Conservation (phyloP, 2,329 filamentous ascomycete genomes). For the Harringtonia lauricola region DNA sequence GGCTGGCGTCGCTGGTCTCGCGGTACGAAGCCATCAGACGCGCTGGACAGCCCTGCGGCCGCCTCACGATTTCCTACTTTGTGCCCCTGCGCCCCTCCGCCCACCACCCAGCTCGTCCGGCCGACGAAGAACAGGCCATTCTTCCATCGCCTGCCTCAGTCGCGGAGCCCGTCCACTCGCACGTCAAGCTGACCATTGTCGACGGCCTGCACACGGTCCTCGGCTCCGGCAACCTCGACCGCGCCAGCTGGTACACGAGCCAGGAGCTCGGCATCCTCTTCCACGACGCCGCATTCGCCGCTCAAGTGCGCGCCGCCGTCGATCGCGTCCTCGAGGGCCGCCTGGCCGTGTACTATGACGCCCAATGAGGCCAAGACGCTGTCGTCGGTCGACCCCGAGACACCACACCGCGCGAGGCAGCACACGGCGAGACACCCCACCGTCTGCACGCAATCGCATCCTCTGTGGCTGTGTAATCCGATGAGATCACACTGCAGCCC, state of each 20-base stretch:
- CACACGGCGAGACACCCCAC: too few relatives aligned
- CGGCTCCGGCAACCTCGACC: slow-evolving; percentile 75
- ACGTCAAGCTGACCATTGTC: slow-evolving; percentile 67
- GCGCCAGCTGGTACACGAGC: slow-evolving; percentile 78
- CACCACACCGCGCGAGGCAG: too few relatives aligned
- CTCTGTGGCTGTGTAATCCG: too few relatives aligned
- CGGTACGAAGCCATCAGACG: slow-evolving; percentile 30
- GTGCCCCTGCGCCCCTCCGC: slow-evolving; percentile 15
- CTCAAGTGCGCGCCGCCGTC: slow-evolving; percentile 18
- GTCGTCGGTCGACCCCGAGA: too few relatives aligned
- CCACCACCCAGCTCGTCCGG: background rate
- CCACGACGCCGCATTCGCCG: slow-evolving; percentile 23
- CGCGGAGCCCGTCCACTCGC: slow-evolving; percentile 60
- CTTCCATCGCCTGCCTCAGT: background rate
- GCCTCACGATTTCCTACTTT: slow-evolving; percentile 50
- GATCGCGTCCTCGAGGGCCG: slow-evolving; percentile 22
- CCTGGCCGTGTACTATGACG: slow-evolving; percentile 8
- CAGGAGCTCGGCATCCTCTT: slow-evolving; percentile 67
- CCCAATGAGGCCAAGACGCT: too few relatives aligned
- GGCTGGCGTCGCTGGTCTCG: slow-evolving; percentile 47
- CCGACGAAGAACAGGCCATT: slow-evolving; percentile 9
- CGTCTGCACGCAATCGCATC: too few relatives aligned
- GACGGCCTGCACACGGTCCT: slow-evolving; percentile 58
- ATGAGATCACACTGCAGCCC: too few relatives aligned
- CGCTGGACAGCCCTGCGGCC: slow-evolving; percentile 24